phyloP scores from a whole-genome alignment of 345 rosid genomes.

The Eucalyptus camaldulensis region DNA sequence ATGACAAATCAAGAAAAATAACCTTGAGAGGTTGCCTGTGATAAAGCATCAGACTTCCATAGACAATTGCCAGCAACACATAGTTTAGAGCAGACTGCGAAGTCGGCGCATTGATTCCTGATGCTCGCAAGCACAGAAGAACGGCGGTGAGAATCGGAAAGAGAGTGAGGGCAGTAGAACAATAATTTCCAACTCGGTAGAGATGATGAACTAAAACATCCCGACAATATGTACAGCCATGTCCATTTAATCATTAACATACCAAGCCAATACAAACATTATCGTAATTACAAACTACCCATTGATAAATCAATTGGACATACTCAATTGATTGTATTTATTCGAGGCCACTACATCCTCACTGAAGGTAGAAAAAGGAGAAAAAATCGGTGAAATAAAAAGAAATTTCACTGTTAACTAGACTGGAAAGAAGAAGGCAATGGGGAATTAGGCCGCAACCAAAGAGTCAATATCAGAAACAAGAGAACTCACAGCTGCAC shows the following conservation, averaged over 20 bases:
- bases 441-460: background rate
- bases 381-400: background rate
- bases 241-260: background rate
- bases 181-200: background rate
- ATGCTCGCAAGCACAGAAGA: background rate
- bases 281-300: background rate
- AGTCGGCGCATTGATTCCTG: constrained; percentile 55
- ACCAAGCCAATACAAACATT: background rate
- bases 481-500: background rate
- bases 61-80: constrained; percentile 26
- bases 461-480: background rate
- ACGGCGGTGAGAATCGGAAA: background rate
- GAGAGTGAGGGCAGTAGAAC: background rate
- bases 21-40: constrained; percentile 34
- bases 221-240: background rate
- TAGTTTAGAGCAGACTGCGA: constrained; percentile 45
- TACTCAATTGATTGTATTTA: background rate
- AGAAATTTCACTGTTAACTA: background rate
- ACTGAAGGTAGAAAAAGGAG: background rate
- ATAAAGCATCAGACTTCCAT: constrained; percentile 41
- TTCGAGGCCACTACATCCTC: background rate
- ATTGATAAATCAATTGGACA: background rate
- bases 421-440: background rate
- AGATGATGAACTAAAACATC: background rate
- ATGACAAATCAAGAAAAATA: background rate